Base-by-base conservation (phyloP, 352 stramenopile genomes). In the Phytophthora fragariaefolia region DNA sequence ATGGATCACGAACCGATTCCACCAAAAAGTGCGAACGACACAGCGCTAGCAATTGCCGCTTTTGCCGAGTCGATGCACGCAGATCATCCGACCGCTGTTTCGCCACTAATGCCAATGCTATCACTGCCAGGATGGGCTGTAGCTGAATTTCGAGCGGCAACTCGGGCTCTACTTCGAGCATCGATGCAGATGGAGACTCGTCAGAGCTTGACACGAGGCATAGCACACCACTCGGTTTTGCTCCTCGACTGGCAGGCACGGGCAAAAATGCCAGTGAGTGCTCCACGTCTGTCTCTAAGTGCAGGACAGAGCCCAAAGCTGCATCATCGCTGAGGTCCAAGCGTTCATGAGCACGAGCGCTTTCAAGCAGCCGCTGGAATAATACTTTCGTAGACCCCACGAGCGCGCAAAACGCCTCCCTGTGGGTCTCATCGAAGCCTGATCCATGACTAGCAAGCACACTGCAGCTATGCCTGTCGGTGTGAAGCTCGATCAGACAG, bases 11-110 rank as follows among this genome's bases (percentile, higher is more conserved):
- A 34, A 92, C 81, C 20, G 77, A 85, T 34, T 89, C 82, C 23
- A 92, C 74, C 23, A 90, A 64, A 48, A 87, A 90, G 40, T 87
- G 80, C 1, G 81, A 83, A 23, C 83, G 83, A 66, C 84, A 90
- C 1, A 92, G 58, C 7, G 74, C 73, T 40, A 92, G 78, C 27
- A 92, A 61, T 66, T 92, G 88, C 15, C 79, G 76, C 62, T 89
- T 92, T 66, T 92, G 83, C 26, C 76, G 59, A 5, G 80, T 89
- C 17, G 83, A 92, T 12, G 72, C 71, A 17, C 65, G 66, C 66
- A 90, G 76, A 43, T 89, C 83, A 63, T 89, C 79, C 13, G 81
- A 80, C 46, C 83, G 80, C 57, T 86, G 82, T 46, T 81, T 84
- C 20, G 79, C 53, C 27, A 77, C 64, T 32, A 86, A 71, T 3